Base-by-base conservation (phyloP, 495 filamentous ascomycete species). In the Xylaria venustula region DNA sequence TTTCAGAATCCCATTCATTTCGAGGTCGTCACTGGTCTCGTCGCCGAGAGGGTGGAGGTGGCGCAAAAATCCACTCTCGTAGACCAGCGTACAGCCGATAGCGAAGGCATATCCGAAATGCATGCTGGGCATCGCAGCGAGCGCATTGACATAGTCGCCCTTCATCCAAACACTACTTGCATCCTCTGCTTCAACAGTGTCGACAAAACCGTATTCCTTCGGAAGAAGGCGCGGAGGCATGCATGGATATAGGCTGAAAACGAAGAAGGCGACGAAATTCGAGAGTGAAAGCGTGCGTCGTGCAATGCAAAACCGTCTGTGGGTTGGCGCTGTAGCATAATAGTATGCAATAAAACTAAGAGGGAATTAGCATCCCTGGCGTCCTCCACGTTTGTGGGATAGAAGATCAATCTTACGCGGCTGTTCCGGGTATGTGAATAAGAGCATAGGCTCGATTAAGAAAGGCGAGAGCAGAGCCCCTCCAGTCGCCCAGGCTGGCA, bases 391-490 rank as follows among this genome's bases (percentile, higher is more conserved):
- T 4, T 23, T 32, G 36, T 0, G 7, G 25, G 17, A 36, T 3
- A 8, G 17, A n/a, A 17, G 1, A 42, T 32, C 82, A 84, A 58
- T 87, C 70, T 19, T 60, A 66, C 64, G 82, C 79, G 51, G 90
- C 90, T 3, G 89, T 91, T 14, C 88, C 89, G 0, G 89, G 90
- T 56, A 93, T 92, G 71, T 92, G 89, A 63, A 93, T 90, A 65
- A 91, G 91, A 1, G 87, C 90, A 68, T 92, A 92, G 14, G 83
- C 82, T 67, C 85, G 79, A 65, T 92, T 92, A 64, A 77, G 75
- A 14, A 64, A 57, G 34, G 63, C 64, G 7, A 75, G 61, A 32
- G 54, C 59, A 45, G 25, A 37, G 9, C 53, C 65, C 12, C 65
- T 54, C 61, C 62, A 67, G 69, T 77, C 73, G 62, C 73, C 28